Conservation (phyloP, 179 eudicot genomes). For the Drosera spatulata region DNA sequence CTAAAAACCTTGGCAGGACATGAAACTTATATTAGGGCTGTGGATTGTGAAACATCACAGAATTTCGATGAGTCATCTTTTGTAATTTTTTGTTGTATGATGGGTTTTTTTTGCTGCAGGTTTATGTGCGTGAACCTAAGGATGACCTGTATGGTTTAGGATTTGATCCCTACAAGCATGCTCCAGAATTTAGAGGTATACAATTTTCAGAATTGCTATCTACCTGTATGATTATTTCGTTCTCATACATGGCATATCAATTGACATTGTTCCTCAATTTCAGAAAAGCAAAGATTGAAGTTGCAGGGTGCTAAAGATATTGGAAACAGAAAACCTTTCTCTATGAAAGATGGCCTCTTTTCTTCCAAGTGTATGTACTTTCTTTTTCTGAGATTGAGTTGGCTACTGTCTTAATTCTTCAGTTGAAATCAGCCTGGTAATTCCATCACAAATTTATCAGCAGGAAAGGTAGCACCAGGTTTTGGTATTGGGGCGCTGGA, state of each 20-base stretch:
- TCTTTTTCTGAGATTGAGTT: background rate
- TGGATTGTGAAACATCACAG: no score
- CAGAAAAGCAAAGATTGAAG: conserved; percentile 66
- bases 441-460: conserved; percentile 25
- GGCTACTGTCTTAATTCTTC: background rate
- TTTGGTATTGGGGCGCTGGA: conserved; percentile 97
- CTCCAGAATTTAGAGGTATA: conserved; percentile 95
- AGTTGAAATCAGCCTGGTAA: conserved; percentile 8
- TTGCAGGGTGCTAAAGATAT: conserved; percentile 27
- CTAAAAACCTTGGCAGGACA: no score
- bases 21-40: no score
- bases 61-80: no score
- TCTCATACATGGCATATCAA: conserved; percentile 1
- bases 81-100: no score
- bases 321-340: conserved; percentile 29
- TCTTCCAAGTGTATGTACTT: conserved; percentile 49
- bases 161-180: conserved; percentile 87
- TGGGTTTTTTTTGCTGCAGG: conserved; percentile 22
- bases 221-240: background rate
- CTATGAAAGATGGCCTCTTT: conserved; percentile 37
- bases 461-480: conserved; percentile 83
- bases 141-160: conserved; percentile 90
- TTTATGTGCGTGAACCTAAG: conserved; percentile 69
- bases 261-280: conserved; percentile 7
- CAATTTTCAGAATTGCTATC: background rate